Base-by-base conservation (phyloP, 83 land plant species). In the Picea engelmannii region DNA sequence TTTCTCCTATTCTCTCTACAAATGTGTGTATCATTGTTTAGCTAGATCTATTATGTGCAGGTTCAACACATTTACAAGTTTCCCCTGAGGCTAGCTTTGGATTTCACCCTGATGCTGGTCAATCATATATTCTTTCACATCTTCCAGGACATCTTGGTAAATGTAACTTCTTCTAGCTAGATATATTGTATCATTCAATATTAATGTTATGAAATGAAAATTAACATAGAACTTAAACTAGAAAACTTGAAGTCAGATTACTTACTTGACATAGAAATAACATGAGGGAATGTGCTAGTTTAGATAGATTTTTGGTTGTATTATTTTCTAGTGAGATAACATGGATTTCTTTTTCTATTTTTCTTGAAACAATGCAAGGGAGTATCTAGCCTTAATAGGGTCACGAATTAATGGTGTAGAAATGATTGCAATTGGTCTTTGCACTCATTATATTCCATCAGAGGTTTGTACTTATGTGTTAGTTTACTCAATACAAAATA, bases 81-180 rank as follows among this genome's bases (percentile, higher is more conserved):
- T 31, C 89, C 31, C 95, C 95, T 60, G 95, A 92, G 83, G 95
- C 88, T 76, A 77, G 85, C 76, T 79, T 92, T 81, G 95, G 95
- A 18, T 89, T 90, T 82, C 95, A 92, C 64, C 88, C 91, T 78
- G 95, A 92, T 52, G 90, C 93, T 63, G 83, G 91, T 63, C 85
- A 88, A 76, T 90, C 95, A 6, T 92, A 90, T 79, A 88, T 88
- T 24, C 91, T 80, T 78, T 82, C 95, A 18, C 89, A 67, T 40
- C 89, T 92, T 58, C 92, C 91, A 64, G 95, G 95, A 6, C 83
- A 83, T 79, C 71, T 92, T 52, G 55, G 35, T 31, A 31, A 31
- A 31, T 31, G 35, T 31, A 31, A 31, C 35, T 31, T 31, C 35
- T 31, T 31, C 35, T 31, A 31, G 35, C 35, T 31, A 31, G 35